Evolutionary conservation across 1,139 yeast species (phyloP).

Genomic region (Magnusiomyces starmeri): DNA sequence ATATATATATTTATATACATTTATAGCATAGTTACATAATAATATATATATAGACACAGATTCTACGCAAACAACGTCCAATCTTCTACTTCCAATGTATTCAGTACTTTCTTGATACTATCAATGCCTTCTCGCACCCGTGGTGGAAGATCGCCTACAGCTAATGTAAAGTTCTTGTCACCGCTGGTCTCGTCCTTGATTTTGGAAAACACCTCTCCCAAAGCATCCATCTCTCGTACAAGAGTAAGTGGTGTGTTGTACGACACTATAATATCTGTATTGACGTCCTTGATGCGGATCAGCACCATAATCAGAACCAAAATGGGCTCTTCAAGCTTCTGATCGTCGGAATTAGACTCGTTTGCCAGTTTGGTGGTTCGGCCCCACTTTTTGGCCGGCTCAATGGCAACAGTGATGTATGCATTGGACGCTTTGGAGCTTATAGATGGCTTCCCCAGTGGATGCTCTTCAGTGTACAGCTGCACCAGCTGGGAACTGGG

Average conservation of each 20-base stretch:
- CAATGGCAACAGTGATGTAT: conserved; percentile 30
- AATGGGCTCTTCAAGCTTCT: conserved; percentile 9
- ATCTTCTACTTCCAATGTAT: conserved; percentile 37
- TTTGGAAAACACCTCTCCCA: background rate
- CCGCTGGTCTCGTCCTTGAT: conserved; percentile 23
- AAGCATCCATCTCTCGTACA: conserved; percentile 18
- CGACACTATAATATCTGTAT: conserved; percentile 58
- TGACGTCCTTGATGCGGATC: conserved; percentile 40
- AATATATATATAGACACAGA: conserved; percentile 21
- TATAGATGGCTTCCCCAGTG: background rate
- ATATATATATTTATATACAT: background rate
- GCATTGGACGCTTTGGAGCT: background rate
- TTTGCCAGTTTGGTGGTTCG: conserved; percentile 8
- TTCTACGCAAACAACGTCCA: conserved; percentile 39
- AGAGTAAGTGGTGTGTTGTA: conserved; percentile 46
- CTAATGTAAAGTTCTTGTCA: conserved; percentile 14
- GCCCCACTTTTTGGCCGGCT: conserved; percentile 46
- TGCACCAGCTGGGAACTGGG: conserved; percentile 5
- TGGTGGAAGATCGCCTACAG: conserved; percentile 17
- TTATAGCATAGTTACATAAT: background rate
- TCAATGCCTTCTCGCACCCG: conserved; percentile 31
- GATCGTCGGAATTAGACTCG: background rate
- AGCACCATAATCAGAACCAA: conserved; percentile 11
- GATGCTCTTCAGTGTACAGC: conserved; percentile 8
- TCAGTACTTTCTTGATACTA: conserved; percentile 28